Percentiles rank a stretch among this genome's conserved stretches.
phyloP scores from a whole-genome alignment of 768 basidiomycete genomes.

The Pleurotus giganteus region DNA sequence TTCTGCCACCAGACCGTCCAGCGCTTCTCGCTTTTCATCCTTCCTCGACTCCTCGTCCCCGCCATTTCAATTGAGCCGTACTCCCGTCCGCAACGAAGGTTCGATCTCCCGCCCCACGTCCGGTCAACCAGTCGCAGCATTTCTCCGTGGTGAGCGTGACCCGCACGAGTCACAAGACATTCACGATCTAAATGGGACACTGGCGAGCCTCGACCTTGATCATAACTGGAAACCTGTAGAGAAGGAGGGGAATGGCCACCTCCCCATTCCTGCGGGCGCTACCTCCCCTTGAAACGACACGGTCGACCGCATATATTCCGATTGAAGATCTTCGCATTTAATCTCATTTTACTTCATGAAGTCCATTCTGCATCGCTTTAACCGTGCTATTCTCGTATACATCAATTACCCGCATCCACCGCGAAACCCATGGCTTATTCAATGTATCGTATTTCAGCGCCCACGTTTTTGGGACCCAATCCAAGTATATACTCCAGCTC shows the following conservation, averaged over 20 bases:
- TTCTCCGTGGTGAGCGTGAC: conserved; percentile 15
- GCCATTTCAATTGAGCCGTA: conserved; percentile 37
- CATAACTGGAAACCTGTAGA: conserved; percentile 16
- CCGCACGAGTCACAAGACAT: conserved; percentile 49
- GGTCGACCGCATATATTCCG: not conserved
- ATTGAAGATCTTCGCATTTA: not conserved
- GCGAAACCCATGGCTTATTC: conserved; percentile 5
- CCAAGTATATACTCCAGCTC: not conserved
- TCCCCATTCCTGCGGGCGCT: not conserved
- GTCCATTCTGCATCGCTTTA: not conserved
- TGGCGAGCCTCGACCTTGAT: conserved; percentile 73
- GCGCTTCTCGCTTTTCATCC: conserved; percentile 41
- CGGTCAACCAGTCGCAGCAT: conserved; percentile 33
- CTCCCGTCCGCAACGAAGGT: conserved; percentile 40
- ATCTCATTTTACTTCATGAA: not conserved
- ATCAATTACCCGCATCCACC: not conserved
- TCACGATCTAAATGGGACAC: conserved; percentile 71
- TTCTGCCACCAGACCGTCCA: conserved; percentile 40
- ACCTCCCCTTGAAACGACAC: not conserved
- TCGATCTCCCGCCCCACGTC: conserved; percentile 56
- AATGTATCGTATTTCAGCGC: not conserved
- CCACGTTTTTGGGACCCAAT: not conserved
- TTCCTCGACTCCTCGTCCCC: conserved; percentile 44
- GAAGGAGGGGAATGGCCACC: not conserved
- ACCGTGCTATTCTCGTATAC: not conserved